phyloP scores from a whole-genome alignment of 176 grass and related monocot species.

The Juncus inflexus region DNA sequence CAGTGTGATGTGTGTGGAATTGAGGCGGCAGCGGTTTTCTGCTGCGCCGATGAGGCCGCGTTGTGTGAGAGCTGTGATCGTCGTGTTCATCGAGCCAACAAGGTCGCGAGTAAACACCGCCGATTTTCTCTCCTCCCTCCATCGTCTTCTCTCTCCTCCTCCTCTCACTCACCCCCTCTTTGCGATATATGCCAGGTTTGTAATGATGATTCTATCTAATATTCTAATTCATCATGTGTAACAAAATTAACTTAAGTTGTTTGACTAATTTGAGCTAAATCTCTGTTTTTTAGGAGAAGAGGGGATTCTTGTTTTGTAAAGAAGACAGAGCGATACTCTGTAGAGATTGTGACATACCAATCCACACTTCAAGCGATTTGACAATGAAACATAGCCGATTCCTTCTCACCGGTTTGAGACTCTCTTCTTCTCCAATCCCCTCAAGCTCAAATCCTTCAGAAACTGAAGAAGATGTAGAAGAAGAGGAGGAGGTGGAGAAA shows the following conservation, averaged over 20 bases:
- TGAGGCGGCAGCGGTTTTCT: conserved; percentile 73
- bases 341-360: conserved; percentile 67
- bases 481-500: conserved; percentile 25
- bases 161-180: conserved; percentile 32
- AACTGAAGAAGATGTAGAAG: conserved; percentile 2
- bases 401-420: conserved; percentile 63
- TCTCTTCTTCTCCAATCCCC: conserved; percentile 58
- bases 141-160: neutral
- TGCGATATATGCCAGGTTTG: conserved; percentile 89
- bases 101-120: conserved; percentile 66
- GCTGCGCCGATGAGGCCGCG: conserved; percentile 81
- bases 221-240: no score
- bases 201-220: no score
- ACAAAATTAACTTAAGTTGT: no score
- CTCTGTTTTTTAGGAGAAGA: conserved; percentile 54
- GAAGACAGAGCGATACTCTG: conserved; percentile 92
- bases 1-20: conserved; percentile 74
- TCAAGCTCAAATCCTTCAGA: conserved; percentile 12
- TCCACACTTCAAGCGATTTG: conserved; percentile 66
- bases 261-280: neutral
- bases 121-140: conserved; percentile 58
- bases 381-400: conserved; percentile 73
- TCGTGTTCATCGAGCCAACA: conserved; percentile 64
- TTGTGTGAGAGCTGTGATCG: conserved; percentile 67
- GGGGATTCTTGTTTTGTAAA: conserved; percentile 83